Evolutionary conservation across 2,329 filamentous ascomycete genomes (phyloP).

Genomic region (Aureobasidium mangrovei): DNA sequence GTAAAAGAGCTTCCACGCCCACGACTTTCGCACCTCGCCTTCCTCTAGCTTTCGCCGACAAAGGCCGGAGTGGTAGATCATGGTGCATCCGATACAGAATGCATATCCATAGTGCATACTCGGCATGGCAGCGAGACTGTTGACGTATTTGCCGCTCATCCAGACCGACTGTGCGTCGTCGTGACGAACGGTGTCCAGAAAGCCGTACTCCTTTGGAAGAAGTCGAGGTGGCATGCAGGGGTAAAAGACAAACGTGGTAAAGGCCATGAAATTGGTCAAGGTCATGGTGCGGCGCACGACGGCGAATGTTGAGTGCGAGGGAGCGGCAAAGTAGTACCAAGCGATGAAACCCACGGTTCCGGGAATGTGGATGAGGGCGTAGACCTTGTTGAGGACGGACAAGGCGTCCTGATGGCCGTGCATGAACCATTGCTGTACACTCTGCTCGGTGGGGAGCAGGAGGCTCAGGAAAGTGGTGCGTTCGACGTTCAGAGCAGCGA

Average conservation of each 20-base stretch:
- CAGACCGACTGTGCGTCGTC: conserved; percentile 35
- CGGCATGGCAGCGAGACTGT: conserved; percentile 35
- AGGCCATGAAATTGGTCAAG: conserved; percentile 44
- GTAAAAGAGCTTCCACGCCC: neutral
- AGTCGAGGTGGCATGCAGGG: conserved; percentile 44
- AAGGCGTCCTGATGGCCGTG: conserved; percentile 44
- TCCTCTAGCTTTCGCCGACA: conserved; percentile 35
- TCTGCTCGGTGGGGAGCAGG: conserved; percentile 46
- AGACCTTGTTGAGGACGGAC: conserved; percentile 49
- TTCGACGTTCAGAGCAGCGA: conserved; percentile 46
- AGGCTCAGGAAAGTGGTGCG: conserved; percentile 42
- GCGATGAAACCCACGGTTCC: conserved; percentile 52
- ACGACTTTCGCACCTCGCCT: conserved; percentile 31
- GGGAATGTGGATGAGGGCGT: conserved; percentile 54
- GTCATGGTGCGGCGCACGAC: conserved; percentile 34
- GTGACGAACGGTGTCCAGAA: conserved; percentile 37
- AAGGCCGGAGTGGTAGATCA: conserved; percentile 42
- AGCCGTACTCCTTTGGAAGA: conserved; percentile 33
- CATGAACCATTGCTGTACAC: conserved; percentile 50
- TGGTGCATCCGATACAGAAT: conserved; percentile 42
- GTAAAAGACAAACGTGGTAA: conserved; percentile 41
- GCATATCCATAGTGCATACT: conserved; percentile 46
- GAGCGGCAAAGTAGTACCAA: conserved; percentile 53
- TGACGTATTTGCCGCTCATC: conserved; percentile 38
- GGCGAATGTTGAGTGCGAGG: conserved; percentile 36